A percentile compares a stretch with the other conserved stretches of the same genome.
Evolutionary conservation across 75 land plant genomes (phyloP).

Genomic region (Cryptomeria japonica): DNA sequence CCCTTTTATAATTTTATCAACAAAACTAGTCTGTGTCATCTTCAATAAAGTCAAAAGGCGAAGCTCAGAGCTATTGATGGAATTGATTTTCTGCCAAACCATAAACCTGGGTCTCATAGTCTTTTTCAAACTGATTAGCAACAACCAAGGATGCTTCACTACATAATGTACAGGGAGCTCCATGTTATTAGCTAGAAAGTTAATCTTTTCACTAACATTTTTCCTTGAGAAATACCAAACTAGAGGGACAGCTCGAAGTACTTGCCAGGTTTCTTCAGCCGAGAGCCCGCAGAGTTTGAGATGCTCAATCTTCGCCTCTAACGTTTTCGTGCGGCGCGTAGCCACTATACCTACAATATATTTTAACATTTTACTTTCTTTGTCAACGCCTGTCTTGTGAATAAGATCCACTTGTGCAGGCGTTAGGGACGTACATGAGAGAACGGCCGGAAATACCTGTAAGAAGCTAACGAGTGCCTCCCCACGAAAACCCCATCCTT

Average conservation of each 20-base stretch:
- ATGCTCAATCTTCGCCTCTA: background rate
- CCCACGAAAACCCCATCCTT: background rate
- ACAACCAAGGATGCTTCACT: no score
- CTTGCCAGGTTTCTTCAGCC: background rate
- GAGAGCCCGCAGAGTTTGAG: background rate
- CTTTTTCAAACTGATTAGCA: no score
- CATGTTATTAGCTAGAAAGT: background rate
- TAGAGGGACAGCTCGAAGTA: background rate
- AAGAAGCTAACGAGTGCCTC: background rate
- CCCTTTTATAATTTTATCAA: no score
- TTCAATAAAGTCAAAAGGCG: no score
- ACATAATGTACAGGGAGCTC: background rate
- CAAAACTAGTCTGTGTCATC: no score
- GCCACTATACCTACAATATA: background rate
- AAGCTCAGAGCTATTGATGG: no score
- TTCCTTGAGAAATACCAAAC: background rate
- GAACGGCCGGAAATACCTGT: background rate
- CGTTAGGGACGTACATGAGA: background rate
- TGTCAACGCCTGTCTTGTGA: background rate
- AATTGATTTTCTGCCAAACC: no score
- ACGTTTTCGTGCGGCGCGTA: background rate
- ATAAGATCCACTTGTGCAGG: background rate
- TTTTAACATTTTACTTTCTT: background rate
- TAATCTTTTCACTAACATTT: background rate
- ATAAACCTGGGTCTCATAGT: no score